Percentiles rank a stretch among this genome's conserved stretches.
Evolutionary conservation across 495 filamentous ascomycete genomes (phyloP).

Genomic region (Emericellopsis terricola): DNA sequence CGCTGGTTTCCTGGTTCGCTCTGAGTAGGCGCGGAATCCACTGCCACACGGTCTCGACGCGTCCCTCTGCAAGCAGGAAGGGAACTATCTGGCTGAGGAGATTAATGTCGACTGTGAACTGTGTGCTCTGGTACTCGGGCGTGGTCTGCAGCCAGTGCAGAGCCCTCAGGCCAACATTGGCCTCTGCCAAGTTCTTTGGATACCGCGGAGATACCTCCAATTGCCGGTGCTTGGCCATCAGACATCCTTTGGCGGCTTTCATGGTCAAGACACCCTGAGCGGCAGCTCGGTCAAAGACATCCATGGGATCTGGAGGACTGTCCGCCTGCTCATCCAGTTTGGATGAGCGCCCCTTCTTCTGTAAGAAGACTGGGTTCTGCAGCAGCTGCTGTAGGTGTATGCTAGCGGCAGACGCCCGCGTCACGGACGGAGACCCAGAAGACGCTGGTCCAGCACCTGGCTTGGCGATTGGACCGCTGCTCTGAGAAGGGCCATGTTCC

Average conservation of each 20-base stretch:
- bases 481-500: conserved; percentile 32
- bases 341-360: no score
- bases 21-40: conserved; percentile 20
- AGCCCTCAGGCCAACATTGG: conserved; percentile 23
- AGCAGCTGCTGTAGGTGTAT: no score
- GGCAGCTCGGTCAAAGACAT: conserved; percentile 19
- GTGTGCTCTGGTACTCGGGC: conserved; percentile 17
- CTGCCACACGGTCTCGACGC: conserved; percentile 20
- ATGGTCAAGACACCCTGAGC: conserved; percentile 26
- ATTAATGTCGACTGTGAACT: conserved; percentile 13
- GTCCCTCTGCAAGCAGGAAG: conserved; percentile 32
- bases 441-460: no score
- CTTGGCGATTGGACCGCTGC: conserved; percentile 6
- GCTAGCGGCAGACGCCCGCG: neutral
- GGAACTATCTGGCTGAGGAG: conserved; percentile 19
- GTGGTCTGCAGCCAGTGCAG: conserved; percentile 33
- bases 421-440: no score
- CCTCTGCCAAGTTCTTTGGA: conserved; percentile 17
- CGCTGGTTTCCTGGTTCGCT: neutral
- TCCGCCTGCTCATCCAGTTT: no score
- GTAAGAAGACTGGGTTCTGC: no score
- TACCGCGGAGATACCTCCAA: no score
- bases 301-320: conserved; percentile 10
- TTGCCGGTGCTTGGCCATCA: conserved; percentile 15
- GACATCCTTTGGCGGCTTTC: conserved; percentile 18